A percentile compares a stretch with the other conserved stretches of the same genome.
These are phyloP conservation scores for Kuraishia ogatae DNA, from an alignment of 805 yeast species.

Conservation along the genomic window DNA sequence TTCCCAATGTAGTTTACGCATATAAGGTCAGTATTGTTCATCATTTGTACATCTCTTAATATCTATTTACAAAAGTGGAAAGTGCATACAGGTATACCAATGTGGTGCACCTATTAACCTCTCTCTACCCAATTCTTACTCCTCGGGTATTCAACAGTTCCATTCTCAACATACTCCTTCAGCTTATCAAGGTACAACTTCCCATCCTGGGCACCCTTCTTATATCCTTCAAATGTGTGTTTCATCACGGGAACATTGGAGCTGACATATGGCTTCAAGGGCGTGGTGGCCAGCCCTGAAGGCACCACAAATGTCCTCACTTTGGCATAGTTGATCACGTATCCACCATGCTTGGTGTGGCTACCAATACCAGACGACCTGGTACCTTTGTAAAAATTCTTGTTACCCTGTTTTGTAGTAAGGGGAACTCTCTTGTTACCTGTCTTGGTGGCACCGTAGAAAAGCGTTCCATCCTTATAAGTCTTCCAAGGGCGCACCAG, in stretches of 20 bases:
- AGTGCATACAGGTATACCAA: neutral
- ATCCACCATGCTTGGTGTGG: constrained; percentile 65
- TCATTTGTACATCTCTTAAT: neutral
- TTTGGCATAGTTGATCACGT: constrained; percentile 70
- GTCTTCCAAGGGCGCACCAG: constrained; percentile 88
- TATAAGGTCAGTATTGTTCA: too few species aligned
- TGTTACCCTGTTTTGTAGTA: constrained; percentile 91
- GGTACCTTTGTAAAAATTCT: constrained; percentile 92
- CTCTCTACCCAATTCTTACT: constrained; percentile 21
- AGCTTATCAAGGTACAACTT: constrained; percentile 64
- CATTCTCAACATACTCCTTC: constrained; percentile 68
- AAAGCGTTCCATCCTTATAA: constrained; percentile 71
- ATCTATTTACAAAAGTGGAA: neutral
- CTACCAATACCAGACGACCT: constrained; percentile 90
- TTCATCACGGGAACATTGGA: constrained; percentile 61
- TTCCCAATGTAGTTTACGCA: too few species aligned
- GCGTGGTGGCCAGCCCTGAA: constrained; percentile 16
- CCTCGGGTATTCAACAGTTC: constrained; percentile 35
- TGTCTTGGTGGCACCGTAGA: constrained; percentile 68
- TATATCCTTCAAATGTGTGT: constrained; percentile 63
- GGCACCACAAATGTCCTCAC: constrained; percentile 93
- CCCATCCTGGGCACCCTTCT: constrained; percentile 66
- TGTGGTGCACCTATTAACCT: constrained; percentile 11
- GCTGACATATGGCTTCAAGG: constrained; percentile 70
- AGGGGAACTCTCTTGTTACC: constrained; percentile 81